These are phyloP conservation scores for Penicillium oxalicum DNA, from an alignment of 2,329 filamentous ascomycete genomes.

Conservation along the genomic window DNA sequence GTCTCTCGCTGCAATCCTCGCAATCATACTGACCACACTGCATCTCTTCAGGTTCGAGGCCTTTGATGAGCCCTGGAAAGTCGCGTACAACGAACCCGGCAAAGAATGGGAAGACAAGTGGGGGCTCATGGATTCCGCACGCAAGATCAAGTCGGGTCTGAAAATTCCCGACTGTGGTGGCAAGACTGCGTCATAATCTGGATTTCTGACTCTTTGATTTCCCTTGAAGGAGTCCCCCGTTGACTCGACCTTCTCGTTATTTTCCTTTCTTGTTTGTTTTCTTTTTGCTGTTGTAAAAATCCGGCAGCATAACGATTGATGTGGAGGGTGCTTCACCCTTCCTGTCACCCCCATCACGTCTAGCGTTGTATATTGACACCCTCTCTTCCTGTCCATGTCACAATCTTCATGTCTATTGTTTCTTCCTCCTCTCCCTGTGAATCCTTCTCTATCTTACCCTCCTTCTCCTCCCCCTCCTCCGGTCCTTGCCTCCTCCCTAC, in stretches of 20 bases:
- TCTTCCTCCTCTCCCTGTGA: background rate
- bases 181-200: slow-evolving; percentile 50
- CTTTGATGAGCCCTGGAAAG: slow-evolving; percentile 96
- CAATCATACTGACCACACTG: slow-evolving; percentile 9
- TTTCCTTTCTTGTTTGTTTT: no score
- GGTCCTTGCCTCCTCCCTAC: background rate
- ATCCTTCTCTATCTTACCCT: background rate
- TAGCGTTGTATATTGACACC: slow-evolving; percentile 4
- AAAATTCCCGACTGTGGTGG: slow-evolving; percentile 83
- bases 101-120: slow-evolving; percentile 92
- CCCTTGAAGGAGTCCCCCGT: slow-evolving; percentile 15
- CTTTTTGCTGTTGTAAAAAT: no score
- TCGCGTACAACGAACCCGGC: slow-evolving; percentile 58
- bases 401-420: background rate
- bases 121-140: slow-evolving; percentile 81
- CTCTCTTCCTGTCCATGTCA: background rate
- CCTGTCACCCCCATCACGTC: background rate
- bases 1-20: no score
- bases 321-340: no score
- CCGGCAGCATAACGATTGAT: no score
- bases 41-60: slow-evolving; percentile 64
- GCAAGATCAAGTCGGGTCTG: slow-evolving; percentile 76
- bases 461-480: background rate
- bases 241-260: background rate
- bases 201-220: background rate